These are phyloP conservation scores for Cordyceps tenuipes DNA, from an alignment of 2,329 filamentous ascomycete genomes.

Conservation along the genomic window DNA sequence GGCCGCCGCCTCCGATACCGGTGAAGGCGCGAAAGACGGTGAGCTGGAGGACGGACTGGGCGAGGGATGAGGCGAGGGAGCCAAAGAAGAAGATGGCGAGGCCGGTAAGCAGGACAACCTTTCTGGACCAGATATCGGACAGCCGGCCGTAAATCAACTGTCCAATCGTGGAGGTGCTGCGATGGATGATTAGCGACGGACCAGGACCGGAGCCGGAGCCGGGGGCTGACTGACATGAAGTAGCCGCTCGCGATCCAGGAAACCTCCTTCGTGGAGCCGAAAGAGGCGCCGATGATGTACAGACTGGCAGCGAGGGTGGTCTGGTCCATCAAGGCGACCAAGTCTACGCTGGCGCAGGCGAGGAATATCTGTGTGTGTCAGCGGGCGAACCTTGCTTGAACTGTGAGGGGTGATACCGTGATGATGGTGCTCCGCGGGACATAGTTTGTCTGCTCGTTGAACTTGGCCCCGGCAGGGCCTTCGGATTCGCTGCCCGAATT, in stretches of 20 bases:
- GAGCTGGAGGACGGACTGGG: slow-evolving; percentile 31
- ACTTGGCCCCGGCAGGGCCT: slow-evolving; percentile 22
- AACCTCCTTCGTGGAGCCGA: slow-evolving; percentile 40
- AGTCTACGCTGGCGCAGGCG: slow-evolving; percentile 46
- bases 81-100: slow-evolving; percentile 35
- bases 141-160: slow-evolving; percentile 38
- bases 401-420: too few relatives aligned
- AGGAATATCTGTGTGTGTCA: slow-evolving; percentile 41
- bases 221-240: slow-evolving; percentile 48
- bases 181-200: not conserved
- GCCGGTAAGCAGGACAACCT: slow-evolving; percentile 30
- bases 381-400: too few relatives aligned
- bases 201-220: slow-evolving; percentile 15
- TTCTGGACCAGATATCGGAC: slow-evolving; percentile 40
- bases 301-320: slow-evolving; percentile 47
- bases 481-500: slow-evolving; percentile 14
- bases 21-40: slow-evolving; percentile 34
- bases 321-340: slow-evolving; percentile 49
- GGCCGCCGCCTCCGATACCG: slow-evolving; percentile 59
- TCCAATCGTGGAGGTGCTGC: slow-evolving; percentile 36
- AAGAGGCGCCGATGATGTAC: slow-evolving; percentile 42
- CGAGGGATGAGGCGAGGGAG: slow-evolving; percentile 34
- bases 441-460: slow-evolving; percentile 50
- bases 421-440: slow-evolving; percentile 42
- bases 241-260: slow-evolving; percentile 49